These are phyloP conservation scores for Laguncularia racemosa DNA, from an alignment of 345 rosid species.

Conservation along the genomic window DNA sequence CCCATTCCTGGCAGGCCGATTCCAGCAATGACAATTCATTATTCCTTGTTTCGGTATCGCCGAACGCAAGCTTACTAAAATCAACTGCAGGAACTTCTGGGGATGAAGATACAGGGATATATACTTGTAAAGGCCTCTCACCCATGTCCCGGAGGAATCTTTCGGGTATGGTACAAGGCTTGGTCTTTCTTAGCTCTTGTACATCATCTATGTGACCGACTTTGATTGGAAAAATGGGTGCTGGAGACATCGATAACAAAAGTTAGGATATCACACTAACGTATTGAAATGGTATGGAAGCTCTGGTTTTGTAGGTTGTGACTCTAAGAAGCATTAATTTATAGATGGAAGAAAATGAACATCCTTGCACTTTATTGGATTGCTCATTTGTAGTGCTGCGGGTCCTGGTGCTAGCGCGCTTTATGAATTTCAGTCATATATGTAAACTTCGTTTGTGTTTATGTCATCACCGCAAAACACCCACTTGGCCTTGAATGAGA, in stretches of 20 bases:
- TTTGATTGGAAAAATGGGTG: conserved; percentile 38
- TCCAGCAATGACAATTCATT: conserved; percentile 38
- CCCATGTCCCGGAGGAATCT: conserved; percentile 57
- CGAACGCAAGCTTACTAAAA: conserved; percentile 47
- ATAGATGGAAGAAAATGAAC: conserved; percentile 13
- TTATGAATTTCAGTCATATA: not conserved
- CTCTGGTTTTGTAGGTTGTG: conserved; percentile 4
- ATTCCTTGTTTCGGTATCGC: conserved; percentile 21
- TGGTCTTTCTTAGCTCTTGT: conserved; percentile 64
- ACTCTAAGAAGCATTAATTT: conserved; percentile 16
- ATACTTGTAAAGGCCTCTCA: conserved; percentile 42
- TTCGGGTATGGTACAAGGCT: conserved; percentile 58
- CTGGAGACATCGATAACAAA: conserved; percentile 50
- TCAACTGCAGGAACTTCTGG: conserved; percentile 58
- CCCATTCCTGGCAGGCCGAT: conserved; percentile 88
- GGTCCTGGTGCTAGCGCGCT: conserved; percentile 15
- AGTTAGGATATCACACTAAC: too few relatives aligned
- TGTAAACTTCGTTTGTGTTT: not conserved
- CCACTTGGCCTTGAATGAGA: conserved; percentile 1
- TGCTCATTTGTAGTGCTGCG: conserved; percentile 1
- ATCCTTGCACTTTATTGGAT: not conserved
- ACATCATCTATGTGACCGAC: conserved; percentile 87
- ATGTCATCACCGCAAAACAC: not conserved
- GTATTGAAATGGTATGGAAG: too few relatives aligned
- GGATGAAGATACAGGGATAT: conserved; percentile 16